phyloP scores from a whole-genome alignment of 768 basidiomycete species.

The Hortiboletus campestris region DNA sequence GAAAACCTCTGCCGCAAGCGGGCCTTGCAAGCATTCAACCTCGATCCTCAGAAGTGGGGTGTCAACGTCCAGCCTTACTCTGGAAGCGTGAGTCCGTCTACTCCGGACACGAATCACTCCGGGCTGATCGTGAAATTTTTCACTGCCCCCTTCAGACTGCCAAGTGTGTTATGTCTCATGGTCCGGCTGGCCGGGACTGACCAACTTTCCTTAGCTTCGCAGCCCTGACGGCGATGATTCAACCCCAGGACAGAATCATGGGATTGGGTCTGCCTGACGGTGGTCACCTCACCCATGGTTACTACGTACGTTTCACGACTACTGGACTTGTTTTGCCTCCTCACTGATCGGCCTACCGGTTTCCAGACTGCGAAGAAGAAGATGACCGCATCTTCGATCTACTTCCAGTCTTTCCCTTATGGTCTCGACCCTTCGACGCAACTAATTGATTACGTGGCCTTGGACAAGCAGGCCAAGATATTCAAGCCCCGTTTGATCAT shows the following conservation, averaged over 20 bases:
- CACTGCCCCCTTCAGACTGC: slow-evolving; percentile 57
- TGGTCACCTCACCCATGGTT: slow-evolving; percentile 95
- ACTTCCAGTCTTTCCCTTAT: slow-evolving; percentile 99
- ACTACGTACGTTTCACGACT: slow-evolving; percentile 63
- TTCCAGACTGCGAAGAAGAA: slow-evolving; percentile 94
- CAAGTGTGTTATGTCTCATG: slow-evolving; percentile 54
- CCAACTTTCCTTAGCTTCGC: slow-evolving; percentile 67
- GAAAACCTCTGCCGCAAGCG: slow-evolving; percentile 94
- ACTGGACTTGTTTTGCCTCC: not conserved
- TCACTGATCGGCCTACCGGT: slow-evolving; percentile 2
- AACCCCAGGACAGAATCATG: slow-evolving; percentile 98
- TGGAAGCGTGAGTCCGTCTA: slow-evolving; percentile 62
- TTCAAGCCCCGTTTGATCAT: slow-evolving; percentile 96
- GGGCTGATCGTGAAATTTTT: slow-evolving; percentile 15
- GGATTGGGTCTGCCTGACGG: slow-evolving; percentile 98
- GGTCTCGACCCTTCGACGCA: slow-evolving; percentile 78
- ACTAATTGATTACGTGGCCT: slow-evolving; percentile 81
- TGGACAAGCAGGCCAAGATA: slow-evolving; percentile 83
- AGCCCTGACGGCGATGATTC: slow-evolving; percentile 90
- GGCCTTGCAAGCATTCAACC: slow-evolving; percentile 93
- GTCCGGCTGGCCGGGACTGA: slow-evolving; percentile 9
- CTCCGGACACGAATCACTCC: not conserved
- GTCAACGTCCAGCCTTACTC: slow-evolving; percentile 99
- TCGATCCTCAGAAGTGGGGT: slow-evolving; percentile 91
- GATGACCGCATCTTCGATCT: slow-evolving; percentile 99